Evolutionary conservation across 2,329 filamentous ascomycete species (phyloP).

Genomic region (Cyphellophora europaea): DNA sequence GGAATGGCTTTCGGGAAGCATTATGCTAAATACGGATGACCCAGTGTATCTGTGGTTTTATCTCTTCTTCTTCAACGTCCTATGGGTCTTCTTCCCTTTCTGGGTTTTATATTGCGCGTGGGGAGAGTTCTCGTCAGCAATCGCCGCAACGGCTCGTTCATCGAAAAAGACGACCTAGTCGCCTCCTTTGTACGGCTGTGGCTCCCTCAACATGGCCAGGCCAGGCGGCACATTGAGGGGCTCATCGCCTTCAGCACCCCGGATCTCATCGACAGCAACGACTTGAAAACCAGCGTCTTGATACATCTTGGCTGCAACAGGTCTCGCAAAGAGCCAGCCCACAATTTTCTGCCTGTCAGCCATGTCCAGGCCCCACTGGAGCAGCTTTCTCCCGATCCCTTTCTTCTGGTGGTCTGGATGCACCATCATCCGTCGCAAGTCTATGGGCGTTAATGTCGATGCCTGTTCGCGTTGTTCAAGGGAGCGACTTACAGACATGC

Average conservation of each 20-base stretch:
- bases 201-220: constrained; percentile 12
- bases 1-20: constrained; percentile 52
- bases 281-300: constrained; percentile 11
- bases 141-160: constrained; percentile 2
- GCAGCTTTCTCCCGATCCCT: constrained; percentile 13
- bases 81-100: constrained; percentile 52
- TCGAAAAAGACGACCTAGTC: constrained; percentile 5
- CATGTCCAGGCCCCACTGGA: constrained; percentile 11
- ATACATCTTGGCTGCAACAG: constrained; percentile 13
- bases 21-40: constrained; percentile 49
- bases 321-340: constrained; percentile 11
- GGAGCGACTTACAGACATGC: constrained; percentile 11
- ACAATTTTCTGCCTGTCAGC: constrained; percentile 15
- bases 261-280: constrained; percentile 5
- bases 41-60: constrained; percentile 57
- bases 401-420: constrained; percentile 12
- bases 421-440: constrained; percentile 12
- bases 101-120: constrained; percentile 30
- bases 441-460: constrained; percentile 2
- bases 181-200: background rate
- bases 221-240: constrained; percentile 7
- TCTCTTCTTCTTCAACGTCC: constrained; percentile 53
- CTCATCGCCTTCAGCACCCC: constrained; percentile 4
- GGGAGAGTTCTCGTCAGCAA: constrained; percentile 9
- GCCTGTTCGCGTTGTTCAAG: background rate